phyloP scores from a whole-genome alignment of 1,139 yeast species.

The Zhuliangozyma blackwelliae region DNA sequence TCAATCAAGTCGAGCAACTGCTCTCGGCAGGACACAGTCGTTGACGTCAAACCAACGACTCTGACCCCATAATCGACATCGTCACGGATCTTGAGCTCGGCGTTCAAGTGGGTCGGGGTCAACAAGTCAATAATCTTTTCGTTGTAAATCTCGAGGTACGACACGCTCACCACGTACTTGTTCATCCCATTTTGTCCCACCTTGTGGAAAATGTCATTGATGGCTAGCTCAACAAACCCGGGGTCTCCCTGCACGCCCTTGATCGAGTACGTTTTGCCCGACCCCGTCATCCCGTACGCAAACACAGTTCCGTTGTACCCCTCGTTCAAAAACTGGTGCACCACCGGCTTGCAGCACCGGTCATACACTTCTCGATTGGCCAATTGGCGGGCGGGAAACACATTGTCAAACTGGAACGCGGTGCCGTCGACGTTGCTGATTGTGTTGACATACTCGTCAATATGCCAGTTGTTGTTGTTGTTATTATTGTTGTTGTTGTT shows the following conservation, averaged over 20 bases:
- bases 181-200: slow-evolving; percentile 21
- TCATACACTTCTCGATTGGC: slow-evolving; percentile 60
- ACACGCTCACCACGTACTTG: slow-evolving; percentile 48
- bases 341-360: slow-evolving; percentile 56
- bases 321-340: slow-evolving; percentile 57
- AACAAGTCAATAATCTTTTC: slow-evolving; percentile 74
- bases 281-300: slow-evolving; percentile 95
- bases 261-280: slow-evolving; percentile 93
- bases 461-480: slow-evolving; percentile 33
- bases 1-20: slow-evolving; percentile 61
- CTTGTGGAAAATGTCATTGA: slow-evolving; percentile 57
- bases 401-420: slow-evolving; percentile 71
- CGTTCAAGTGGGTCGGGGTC: slow-evolving; percentile 8
- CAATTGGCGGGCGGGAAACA: slow-evolving; percentile 49
- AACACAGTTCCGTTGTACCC: slow-evolving; percentile 89
- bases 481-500: too few relatives aligned
- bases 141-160: slow-evolving; percentile 87
- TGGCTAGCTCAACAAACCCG: slow-evolving; percentile 76
- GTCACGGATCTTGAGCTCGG: slow-evolving; percentile 71
- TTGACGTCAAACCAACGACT: slow-evolving; percentile 71
- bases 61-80: slow-evolving; percentile 69
- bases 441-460: slow-evolving; percentile 32
- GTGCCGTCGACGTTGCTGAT: slow-evolving; percentile 49
- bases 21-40: slow-evolving; percentile 49
- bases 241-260: slow-evolving; percentile 66